Conservation (phyloP, 108 stramenopile species). For the Conticribra guillardii region DNA sequence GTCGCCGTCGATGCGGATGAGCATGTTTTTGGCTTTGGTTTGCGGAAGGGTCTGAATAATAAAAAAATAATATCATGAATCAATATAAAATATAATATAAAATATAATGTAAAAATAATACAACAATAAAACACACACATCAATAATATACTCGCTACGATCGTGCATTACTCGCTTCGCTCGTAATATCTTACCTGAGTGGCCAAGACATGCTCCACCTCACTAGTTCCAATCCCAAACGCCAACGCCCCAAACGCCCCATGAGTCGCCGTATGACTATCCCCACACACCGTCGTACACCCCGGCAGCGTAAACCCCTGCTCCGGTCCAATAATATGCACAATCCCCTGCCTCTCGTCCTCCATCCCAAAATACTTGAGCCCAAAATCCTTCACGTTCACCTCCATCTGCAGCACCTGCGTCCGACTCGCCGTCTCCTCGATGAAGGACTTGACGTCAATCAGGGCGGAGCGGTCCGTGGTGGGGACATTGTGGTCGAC, state of each 20-base stretch:
- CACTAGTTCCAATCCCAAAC: conserved; percentile 96
- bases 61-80: background rate
- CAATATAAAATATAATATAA: conserved; percentile 5
- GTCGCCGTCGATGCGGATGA: conserved; percentile 84
- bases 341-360: conserved; percentile 94
- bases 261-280: conserved; percentile 94
- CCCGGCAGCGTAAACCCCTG: conserved; percentile 97
- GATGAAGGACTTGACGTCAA: conserved; percentile 79
- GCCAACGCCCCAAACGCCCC: conserved; percentile 95
- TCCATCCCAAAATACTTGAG: conserved; percentile 94
- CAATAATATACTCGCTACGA: too few relatives aligned
- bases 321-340: conserved; percentile 95
- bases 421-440: conserved; percentile 82
- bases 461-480: conserved; percentile 65
- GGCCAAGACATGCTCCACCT: conserved; percentile 96
- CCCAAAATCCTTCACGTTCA: conserved; percentile 90
- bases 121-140: too few relatives aligned
- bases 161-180: too few relatives aligned
- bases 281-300: conserved; percentile 91
- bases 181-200: conserved; percentile 83
- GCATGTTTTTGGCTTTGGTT: conserved; percentile 92
- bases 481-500: conserved; percentile 97
- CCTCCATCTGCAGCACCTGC: conserved; percentile 85
- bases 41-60: conserved; percentile 81
- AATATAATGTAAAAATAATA: background rate